A percentile compares a stretch with the other conserved stretches of the same genome.
phyloP scores from a whole-genome alignment of 176 grass and related monocot species.

The Phoenix dactylifera region DNA sequence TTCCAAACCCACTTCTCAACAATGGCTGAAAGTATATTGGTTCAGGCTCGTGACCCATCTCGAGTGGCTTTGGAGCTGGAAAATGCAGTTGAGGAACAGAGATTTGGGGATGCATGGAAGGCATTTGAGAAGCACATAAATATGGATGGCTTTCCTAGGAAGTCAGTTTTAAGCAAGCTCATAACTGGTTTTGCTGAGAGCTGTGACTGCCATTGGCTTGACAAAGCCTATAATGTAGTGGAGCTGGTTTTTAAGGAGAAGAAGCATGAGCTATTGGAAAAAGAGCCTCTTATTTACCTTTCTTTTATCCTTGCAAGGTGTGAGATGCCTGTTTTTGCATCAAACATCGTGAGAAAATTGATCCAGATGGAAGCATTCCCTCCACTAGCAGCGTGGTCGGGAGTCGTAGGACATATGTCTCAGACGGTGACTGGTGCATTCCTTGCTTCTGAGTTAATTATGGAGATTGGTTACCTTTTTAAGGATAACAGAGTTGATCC shows the following conservation, averaged over 20 bases:
- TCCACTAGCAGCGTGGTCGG: conserved; percentile 52
- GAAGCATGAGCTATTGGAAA: conserved; percentile 47
- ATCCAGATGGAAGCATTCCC: conserved; percentile 70
- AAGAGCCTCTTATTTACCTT: conserved; percentile 65
- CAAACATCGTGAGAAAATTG: conserved; percentile 71
- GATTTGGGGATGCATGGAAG: conserved; percentile 73
- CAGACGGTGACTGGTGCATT: conserved; percentile 50
- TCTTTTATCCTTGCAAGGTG: conserved; percentile 46
- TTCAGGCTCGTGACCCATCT: conserved; percentile 55
- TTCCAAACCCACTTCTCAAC: conserved; percentile 26
- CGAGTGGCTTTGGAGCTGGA: conserved; percentile 51
- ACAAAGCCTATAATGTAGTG: conserved; percentile 56
- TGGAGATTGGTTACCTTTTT: conserved; percentile 75
- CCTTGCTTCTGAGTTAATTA: conserved; percentile 59
- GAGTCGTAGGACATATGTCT: conserved; percentile 63
- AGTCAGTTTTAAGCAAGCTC: conserved; percentile 68
- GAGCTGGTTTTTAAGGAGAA: conserved; percentile 34
- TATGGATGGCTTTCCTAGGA: conserved; percentile 49
- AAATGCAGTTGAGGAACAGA: conserved; percentile 40
- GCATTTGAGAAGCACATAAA: conserved; percentile 57
- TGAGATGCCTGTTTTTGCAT: conserved; percentile 45
- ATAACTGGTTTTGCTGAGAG: conserved; percentile 56
- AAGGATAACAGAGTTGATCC: conserved; percentile 71
- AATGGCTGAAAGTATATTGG: conserved; percentile 35
- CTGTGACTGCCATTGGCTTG: conserved; percentile 40